phyloP scores from a whole-genome alignment of 2,329 filamentous ascomycete genomes.

The Colletotrichum sp. region DNA sequence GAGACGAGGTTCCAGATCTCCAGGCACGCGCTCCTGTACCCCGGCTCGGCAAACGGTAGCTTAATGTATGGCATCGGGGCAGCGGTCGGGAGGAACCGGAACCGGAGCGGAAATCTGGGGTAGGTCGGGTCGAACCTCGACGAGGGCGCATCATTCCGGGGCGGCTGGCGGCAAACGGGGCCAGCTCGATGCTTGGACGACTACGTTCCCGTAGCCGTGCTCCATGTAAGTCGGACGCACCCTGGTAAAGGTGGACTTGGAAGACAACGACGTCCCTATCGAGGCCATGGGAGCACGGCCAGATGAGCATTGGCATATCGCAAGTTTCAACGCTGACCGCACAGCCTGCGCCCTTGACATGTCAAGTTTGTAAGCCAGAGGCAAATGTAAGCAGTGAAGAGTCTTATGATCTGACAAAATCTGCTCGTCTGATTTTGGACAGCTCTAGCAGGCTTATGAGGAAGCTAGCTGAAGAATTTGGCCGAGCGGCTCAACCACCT shows the following conservation, averaged over 20 bases:
- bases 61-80: slow-evolving; percentile 16
- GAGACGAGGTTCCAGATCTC: slow-evolving; percentile 19
- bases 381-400: background rate
- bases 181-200: slow-evolving; percentile 4
- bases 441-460: background rate
- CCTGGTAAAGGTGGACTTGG: slow-evolving; percentile 11
- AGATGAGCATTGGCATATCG: background rate
- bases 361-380: background rate
- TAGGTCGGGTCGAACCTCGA: slow-evolving; percentile 21
- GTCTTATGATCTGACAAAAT: slow-evolving; percentile 6
- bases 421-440: background rate
- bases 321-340: background rate
- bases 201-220: slow-evolving; percentile 6
- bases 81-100: slow-evolving; percentile 12
- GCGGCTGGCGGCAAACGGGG: slow-evolving; percentile 18
- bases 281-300: background rate
- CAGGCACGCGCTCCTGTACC: slow-evolving; percentile 17
- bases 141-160: slow-evolving; percentile 20
- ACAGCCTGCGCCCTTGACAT: background rate
- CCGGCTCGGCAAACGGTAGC: slow-evolving; percentile 17
- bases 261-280: background rate
- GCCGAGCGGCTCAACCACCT: background rate
- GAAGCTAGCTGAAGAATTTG: background rate
- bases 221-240: slow-evolving; percentile 11
- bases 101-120: slow-evolving; percentile 21